Conservation (phyloP, 108 stramenopile species). For the Phaeodactylum tricornutum region DNA sequence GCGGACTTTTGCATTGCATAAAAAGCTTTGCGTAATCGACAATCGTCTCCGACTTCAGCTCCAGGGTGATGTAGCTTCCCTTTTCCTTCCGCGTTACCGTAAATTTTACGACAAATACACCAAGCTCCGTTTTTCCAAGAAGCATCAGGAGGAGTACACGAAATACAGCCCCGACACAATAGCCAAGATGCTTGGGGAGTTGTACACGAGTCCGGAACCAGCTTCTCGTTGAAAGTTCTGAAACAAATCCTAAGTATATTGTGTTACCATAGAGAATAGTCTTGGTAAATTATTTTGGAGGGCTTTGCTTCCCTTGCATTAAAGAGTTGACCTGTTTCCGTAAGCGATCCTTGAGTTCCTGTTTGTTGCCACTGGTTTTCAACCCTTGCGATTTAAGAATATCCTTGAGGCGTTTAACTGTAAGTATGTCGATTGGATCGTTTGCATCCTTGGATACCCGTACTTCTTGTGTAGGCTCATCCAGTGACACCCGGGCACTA, state of each 20-base stretch:
- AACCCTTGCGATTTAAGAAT: conserved; percentile 52
- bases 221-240: too few species aligned
- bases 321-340: conserved; percentile 56
- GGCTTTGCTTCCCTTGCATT: conserved; percentile 13
- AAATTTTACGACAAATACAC: conserved; percentile 70
- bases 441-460: conserved; percentile 1
- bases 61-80: conserved; percentile 44
- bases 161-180: conserved; percentile 67
- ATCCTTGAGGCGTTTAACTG: conserved; percentile 71
- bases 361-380: conserved; percentile 61
- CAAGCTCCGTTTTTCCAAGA: conserved; percentile 73
- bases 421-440: conserved; percentile 68
- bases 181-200: conserved; percentile 27
- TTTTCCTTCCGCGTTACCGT: conserved; percentile 65
- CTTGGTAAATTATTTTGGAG: background rate
- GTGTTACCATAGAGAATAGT: too few species aligned
- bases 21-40: conserved; percentile 58
- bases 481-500: background rate
- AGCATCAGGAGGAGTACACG: conserved; percentile 74
- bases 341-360: conserved; percentile 66
- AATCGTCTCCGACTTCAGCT: conserved; percentile 47
- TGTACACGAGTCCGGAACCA: conserved; percentile 17
- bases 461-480: background rate
- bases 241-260: too few species aligned
- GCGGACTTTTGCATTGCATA: conserved; percentile 49